A percentile compares a stretch with the other conserved stretches of the same genome.
Conservation (phyloP, 192 early-diverging fungal species). For the Allomyces arbusculus region DNA sequence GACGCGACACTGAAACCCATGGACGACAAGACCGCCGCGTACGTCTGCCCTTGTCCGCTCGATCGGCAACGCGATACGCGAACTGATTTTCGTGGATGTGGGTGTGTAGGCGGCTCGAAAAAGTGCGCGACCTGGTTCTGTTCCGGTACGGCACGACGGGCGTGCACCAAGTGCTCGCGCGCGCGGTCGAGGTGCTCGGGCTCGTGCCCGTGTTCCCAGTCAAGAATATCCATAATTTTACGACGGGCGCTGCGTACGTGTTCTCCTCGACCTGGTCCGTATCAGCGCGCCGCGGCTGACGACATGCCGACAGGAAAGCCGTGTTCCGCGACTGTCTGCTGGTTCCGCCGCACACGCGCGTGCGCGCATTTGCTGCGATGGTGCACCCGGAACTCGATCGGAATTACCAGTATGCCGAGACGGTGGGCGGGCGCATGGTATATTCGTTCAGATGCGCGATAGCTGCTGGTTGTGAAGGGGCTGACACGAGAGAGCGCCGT, state of each 20-base stretch:
- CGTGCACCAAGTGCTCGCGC: constrained; percentile 44
- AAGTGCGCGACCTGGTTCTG: constrained; percentile 52
- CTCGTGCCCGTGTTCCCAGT: constrained; percentile 57
- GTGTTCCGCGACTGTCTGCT: constrained; percentile 59
- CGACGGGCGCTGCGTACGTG: constrained; percentile 14
- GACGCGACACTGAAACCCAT: constrained; percentile 23
- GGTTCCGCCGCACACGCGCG: constrained; percentile 46
- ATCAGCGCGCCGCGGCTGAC: constrained; percentile 3
- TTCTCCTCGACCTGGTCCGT: neutral
- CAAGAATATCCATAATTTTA: constrained; percentile 47
- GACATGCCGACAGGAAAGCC: constrained; percentile 15
- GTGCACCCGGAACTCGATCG: constrained; percentile 45
- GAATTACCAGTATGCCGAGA: constrained; percentile 52
- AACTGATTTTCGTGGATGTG: neutral
- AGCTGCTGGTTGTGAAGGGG: too few species aligned
- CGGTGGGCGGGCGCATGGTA: constrained; percentile 35
- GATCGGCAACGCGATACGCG: neutral
- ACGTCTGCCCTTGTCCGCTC: neutral
- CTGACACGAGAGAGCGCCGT: too few species aligned
- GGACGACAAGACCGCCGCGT: constrained; percentile 30
- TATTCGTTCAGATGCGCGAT: too few species aligned
- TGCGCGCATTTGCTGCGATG: constrained; percentile 50
- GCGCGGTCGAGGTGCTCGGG: constrained; percentile 40
- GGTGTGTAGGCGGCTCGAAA: constrained; percentile 23
- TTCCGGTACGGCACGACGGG: constrained; percentile 69